Evolutionary conservation across 352 stramenopile species (phyloP), one percentile per base, ranked within the genome.

Genomic region (Blastocystis sp.): DNA sequence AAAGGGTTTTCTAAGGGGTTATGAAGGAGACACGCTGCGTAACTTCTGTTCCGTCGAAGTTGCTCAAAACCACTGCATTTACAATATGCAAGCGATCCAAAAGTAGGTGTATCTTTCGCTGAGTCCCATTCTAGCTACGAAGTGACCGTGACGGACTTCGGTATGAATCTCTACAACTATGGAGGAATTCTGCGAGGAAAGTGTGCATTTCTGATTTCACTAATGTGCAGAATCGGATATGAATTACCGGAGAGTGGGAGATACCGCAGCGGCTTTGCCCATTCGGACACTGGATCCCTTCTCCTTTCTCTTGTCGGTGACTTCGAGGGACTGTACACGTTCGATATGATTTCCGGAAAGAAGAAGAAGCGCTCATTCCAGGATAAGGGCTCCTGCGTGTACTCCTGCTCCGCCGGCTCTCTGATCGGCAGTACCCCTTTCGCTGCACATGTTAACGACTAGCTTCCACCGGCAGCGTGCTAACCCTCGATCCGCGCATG

Each of bases 81-180:
- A 84, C 45, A 64, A 45, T 52, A 84, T 84, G 34, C 74, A 84
- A 67, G 67, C 74, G 19, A 84, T 59, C 17, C 53, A 11, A 70
- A 84, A 69, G 74, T 67, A 28, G 2, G 9, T 69, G 19, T 1
- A 23, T 3, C 2, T 61, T 14, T 23, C 1, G 17, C 2, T 21
- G 41, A 53, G 14, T 84, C 5, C 67, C 45, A 9, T 14, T 23
- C 2, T 84, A 84, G 74, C 59, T 53, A 59, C 28, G 52, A 84
- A 52, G 69, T 84, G 19, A 84, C 74, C 3, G 74, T 84, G 5
- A 84, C 74, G 28, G 74, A 84, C 11, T 70, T 59, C 52, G 74
- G 74, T 10, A 84, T 84, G 74, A 84, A 84, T 45, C 65, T 84
- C 66, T 84, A 84, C 74, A 84, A 70, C 53, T 62, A 69, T 7